phyloP scores from a whole-genome alignment of 306 rosid species.

The Pyrus bretschneideri region DNA sequence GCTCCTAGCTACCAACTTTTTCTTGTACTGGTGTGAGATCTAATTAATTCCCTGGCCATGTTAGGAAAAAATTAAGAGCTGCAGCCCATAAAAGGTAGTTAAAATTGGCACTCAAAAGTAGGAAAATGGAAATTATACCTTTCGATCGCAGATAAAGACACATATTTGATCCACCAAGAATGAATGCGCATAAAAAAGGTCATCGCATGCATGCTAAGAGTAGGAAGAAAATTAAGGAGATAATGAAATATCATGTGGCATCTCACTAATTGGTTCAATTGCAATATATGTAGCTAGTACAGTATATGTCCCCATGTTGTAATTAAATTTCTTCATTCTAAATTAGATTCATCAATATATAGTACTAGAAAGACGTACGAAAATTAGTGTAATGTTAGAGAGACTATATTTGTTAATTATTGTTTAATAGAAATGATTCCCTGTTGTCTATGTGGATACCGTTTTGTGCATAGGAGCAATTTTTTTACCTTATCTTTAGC shows the following conservation, averaged over 20 bases:
- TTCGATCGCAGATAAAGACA: background rate
- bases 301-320: background rate
- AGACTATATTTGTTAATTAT: background rate
- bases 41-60: background rate
- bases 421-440: too few species aligned
- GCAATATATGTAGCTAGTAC: background rate
- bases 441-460: too few species aligned
- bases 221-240: background rate
- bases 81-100: background rate
- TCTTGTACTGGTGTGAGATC: background rate
- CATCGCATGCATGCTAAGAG: constrained; percentile 12
- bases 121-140: background rate
- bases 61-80: background rate
- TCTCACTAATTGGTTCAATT: background rate
- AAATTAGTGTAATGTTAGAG: background rate
- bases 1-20: background rate
- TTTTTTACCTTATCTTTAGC: too few species aligned
- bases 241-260: background rate
- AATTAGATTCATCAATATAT: too few species aligned
- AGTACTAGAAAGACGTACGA: too few species aligned
- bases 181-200: constrained; percentile 12
- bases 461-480: too few species aligned
- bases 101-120: background rate
- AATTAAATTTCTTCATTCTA: too few species aligned
- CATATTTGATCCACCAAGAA: constrained; percentile 19